Evolutionary conservation across 2,329 filamentous ascomycete species (phyloP).

Genomic region (Fusarium sp.): DNA sequence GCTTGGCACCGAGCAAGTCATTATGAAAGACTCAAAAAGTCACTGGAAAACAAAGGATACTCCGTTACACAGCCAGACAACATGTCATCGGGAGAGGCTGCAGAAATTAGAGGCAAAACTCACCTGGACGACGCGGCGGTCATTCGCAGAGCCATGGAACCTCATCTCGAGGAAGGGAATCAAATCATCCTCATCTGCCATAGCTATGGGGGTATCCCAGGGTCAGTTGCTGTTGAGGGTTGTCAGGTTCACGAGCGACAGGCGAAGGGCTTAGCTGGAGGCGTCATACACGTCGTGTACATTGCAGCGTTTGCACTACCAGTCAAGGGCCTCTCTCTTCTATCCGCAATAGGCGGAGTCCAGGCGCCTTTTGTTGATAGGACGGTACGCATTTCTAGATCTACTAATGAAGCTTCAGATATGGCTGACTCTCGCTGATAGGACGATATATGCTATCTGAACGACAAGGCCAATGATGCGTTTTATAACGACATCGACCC

Average conservation of each 20-base stretch:
- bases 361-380: constrained; percentile 8
- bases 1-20: constrained; percentile 24
- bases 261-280: constrained; percentile 41
- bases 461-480: neutral
- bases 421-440: accelerated
- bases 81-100: neutral
- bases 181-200: constrained; percentile 36
- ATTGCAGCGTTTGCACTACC: constrained; percentile 45
- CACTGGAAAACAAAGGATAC: constrained; percentile 2
- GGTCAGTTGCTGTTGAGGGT: constrained; percentile 43
- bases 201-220: constrained; percentile 48
- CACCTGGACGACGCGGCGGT: constrained; percentile 11
- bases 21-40: constrained; percentile 7
- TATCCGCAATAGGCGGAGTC: neutral
- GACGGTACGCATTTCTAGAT: neutral
- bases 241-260: constrained; percentile 43
- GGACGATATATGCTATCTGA: constrained; percentile 17
- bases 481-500: constrained; percentile 19
- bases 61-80: constrained; percentile 5
- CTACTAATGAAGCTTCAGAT: neutral
- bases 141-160: neutral
- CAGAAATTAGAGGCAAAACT: constrained; percentile 6
- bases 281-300: constrained; percentile 46
- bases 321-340: neutral
- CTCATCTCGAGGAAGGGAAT: neutral